Conservation (phyloP, 192 early-diverging fungal species). For the Physocladia obscura region DNA sequence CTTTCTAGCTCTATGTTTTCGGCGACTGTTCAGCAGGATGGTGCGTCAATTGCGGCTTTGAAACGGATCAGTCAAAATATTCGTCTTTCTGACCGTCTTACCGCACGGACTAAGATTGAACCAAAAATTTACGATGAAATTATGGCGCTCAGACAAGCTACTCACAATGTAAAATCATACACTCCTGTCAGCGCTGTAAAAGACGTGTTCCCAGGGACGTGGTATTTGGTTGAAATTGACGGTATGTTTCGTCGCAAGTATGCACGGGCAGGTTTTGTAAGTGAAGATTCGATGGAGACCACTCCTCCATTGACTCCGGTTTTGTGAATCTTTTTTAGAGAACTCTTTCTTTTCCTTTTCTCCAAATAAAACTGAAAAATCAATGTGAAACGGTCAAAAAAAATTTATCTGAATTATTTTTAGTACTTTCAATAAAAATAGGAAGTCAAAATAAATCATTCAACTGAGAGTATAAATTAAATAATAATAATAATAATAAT, state of each 20-base stretch:
- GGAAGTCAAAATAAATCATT: too few relatives aligned
- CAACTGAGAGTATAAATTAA: too few relatives aligned
- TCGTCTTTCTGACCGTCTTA: conserved; percentile 70
- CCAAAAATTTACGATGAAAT: conserved; percentile 76
- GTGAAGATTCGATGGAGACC: conserved; percentile 1
- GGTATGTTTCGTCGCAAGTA: conserved; percentile 90
- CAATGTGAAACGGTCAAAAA: too few relatives aligned
- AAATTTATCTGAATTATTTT: too few relatives aligned
- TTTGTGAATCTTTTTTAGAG: conserved; percentile 1
- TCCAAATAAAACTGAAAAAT: too few relatives aligned
- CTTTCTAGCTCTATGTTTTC: conserved; percentile 94
- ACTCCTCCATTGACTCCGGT: conserved; percentile 6
- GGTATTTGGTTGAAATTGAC: conserved; percentile 87
- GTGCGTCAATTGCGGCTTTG: conserved; percentile 54
- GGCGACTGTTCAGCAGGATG: conserved; percentile 72
- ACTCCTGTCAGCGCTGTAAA: conserved; percentile 65
- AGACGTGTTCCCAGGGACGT: conserved; percentile 75
- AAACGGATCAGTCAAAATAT: conserved; percentile 42
- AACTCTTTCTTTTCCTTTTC: too few relatives aligned
- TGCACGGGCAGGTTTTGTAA: conserved; percentile 7
- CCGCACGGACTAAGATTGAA: conserved; percentile 68
- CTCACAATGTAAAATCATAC: conserved; percentile 81
- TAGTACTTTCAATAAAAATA: too few relatives aligned
- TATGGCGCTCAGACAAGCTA: conserved; percentile 85
- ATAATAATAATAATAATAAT: too few relatives aligned